Evolutionary conservation across 1,139 yeast genomes (phyloP).

Genomic region (Lodderomyces theae): DNA sequence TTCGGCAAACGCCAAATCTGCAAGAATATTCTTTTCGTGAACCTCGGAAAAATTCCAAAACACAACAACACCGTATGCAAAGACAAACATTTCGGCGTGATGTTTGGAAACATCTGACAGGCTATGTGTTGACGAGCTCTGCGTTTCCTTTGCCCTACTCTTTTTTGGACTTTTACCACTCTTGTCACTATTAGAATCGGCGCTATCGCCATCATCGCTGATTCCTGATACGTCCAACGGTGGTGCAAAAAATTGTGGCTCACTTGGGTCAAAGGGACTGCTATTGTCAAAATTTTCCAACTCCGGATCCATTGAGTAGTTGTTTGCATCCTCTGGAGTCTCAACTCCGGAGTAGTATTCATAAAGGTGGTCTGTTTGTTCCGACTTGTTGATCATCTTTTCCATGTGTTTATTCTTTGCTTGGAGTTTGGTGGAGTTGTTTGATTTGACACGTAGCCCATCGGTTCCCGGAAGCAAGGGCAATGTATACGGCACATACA

Average conservation of each 20-base stretch:
- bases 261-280: slow-evolving; percentile 46
- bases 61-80: slow-evolving; percentile 91
- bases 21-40: slow-evolving; percentile 89
- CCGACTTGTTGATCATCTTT: slow-evolving; percentile 72
- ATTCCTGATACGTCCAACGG: slow-evolving; percentile 21
- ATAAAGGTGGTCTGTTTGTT: slow-evolving; percentile 84
- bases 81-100: slow-evolving; percentile 83
- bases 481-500: slow-evolving; percentile 84
- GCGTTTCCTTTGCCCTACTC: slow-evolving; percentile 1
- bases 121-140: slow-evolving; percentile 8
- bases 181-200: slow-evolving; percentile 2
- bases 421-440: slow-evolving; percentile 61
- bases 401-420: slow-evolving; percentile 70
- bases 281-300: slow-evolving; percentile 32
- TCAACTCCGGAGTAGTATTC: slow-evolving; percentile 87
- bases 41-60: slow-evolving; percentile 94
- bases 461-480: slow-evolving; percentile 87
- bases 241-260: slow-evolving; percentile 52
- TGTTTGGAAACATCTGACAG: slow-evolving; percentile 58
- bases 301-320: slow-evolving; percentile 52
- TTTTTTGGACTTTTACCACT: not conserved
- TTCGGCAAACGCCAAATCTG: slow-evolving; percentile 82
- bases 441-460: slow-evolving; percentile 80
- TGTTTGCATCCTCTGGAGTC: slow-evolving; percentile 61
- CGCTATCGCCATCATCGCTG: slow-evolving; percentile 18